phyloP scores from a whole-genome alignment of 2,329 filamentous ascomycete genomes.

The Aspergillus sp. region DNA sequence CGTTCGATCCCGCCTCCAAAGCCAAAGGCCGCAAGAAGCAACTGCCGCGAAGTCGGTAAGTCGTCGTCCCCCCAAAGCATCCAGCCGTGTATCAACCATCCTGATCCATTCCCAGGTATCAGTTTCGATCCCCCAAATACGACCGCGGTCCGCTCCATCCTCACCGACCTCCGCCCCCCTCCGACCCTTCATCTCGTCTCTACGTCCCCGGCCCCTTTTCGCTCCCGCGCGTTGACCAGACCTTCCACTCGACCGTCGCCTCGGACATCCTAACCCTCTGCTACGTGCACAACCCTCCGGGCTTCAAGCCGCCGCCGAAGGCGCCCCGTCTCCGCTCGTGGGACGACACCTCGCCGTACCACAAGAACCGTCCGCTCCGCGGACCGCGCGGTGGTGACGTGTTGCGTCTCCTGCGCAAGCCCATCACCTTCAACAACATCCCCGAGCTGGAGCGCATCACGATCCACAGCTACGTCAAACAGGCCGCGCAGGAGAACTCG shows the following conservation, averaged over 20 bases:
- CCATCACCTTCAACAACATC: slow-evolving; percentile 75
- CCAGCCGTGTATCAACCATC: neutral
- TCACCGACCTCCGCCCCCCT: slow-evolving; percentile 80
- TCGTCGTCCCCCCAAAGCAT: slow-evolving; percentile 4
- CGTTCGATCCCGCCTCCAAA: slow-evolving; percentile 50
- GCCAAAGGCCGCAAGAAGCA: slow-evolving; percentile 43
- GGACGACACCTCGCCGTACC: slow-evolving; percentile 90
- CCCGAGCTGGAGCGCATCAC: slow-evolving; percentile 79
- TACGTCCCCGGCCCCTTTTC: slow-evolving; percentile 91
- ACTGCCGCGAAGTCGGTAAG: slow-evolving; percentile 55
- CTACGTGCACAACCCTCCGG: slow-evolving; percentile 82
- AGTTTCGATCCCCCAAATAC: slow-evolving; percentile 92
- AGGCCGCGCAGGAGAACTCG: slow-evolving; percentile 65
- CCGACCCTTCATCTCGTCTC: slow-evolving; percentile 81
- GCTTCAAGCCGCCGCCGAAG: slow-evolving; percentile 58
- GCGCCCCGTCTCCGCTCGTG: slow-evolving; percentile 73
- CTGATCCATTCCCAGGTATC: slow-evolving; percentile 63
- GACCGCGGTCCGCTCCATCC: slow-evolving; percentile 91
- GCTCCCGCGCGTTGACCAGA: slow-evolving; percentile 81
- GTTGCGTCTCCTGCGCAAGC: slow-evolving; percentile 50
- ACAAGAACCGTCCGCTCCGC: slow-evolving; percentile 82
- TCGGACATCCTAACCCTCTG: slow-evolving; percentile 84
- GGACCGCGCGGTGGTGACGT: slow-evolving; percentile 75
- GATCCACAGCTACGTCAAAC: slow-evolving; percentile 71
- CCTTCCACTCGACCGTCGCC: slow-evolving; percentile 81